These are phyloP conservation scores for Fragaria ananassa DNA, from an alignment of 306 rosid species.

Conservation along the genomic window DNA sequence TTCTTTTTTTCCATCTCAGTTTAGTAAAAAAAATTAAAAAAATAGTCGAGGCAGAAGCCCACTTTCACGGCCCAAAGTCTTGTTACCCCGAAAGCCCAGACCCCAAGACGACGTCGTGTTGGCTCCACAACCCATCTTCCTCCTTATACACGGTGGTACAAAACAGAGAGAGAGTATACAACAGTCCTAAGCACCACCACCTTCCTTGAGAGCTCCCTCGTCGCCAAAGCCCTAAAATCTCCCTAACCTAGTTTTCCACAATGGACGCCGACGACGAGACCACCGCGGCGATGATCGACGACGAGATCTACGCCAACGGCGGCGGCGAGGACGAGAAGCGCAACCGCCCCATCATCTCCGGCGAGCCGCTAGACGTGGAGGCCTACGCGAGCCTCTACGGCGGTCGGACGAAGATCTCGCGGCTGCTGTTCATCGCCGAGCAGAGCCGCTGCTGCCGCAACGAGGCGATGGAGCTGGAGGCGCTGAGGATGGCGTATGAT, in stretches of 20 bases:
- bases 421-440: conserved; percentile 76
- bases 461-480: conserved; percentile 65
- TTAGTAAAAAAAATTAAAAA: too few species aligned
- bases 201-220: not conserved
- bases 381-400: conserved; percentile 82
- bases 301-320: conserved; percentile 82
- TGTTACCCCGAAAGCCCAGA: not conserved
- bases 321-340: conserved; percentile 47
- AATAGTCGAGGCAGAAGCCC: too few species aligned
- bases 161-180: not conserved
- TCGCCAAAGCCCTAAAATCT: conserved; percentile 16
- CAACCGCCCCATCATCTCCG: conserved; percentile 66
- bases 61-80: not conserved
- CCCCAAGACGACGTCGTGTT: not conserved
- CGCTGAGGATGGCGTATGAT: conserved; percentile 95
- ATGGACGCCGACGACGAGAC: conserved; percentile 86
- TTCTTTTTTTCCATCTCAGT: too few species aligned
- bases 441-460: conserved; percentile 43
- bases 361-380: conserved; percentile 93
- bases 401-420: conserved; percentile 81
- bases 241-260: not conserved
- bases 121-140: not conserved
- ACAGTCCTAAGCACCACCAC: not conserved
- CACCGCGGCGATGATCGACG: conserved; percentile 70
- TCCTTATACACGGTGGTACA: not conserved